Evolutionary conservation across 768 basidiomycete species (phyloP).

Genomic region (Amanita muscaria): DNA sequence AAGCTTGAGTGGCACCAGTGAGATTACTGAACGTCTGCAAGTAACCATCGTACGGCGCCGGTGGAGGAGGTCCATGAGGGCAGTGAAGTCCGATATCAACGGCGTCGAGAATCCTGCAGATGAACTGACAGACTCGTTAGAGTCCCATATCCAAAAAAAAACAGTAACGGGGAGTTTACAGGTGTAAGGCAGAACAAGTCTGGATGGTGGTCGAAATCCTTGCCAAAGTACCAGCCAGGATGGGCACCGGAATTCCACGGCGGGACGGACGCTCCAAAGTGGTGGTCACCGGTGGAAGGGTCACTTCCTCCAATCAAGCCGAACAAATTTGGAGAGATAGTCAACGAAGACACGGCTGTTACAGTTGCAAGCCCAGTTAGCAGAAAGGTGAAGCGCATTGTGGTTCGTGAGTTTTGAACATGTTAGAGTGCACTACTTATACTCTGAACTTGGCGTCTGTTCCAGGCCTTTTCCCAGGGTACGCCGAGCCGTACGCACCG

Average conservation of each 20-base stretch:
- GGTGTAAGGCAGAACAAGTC: constrained; percentile 16
- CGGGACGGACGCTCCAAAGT: constrained; percentile 26
- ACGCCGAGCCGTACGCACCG: no score
- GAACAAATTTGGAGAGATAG: no score
- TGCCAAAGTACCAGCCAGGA: constrained; percentile 34
- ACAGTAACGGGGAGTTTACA: background rate
- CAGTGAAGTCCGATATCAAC: constrained; percentile 32
- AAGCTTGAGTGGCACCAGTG: constrained; percentile 33
- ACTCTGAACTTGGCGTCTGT: no score
- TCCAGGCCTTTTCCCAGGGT: no score
- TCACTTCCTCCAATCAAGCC: no score
- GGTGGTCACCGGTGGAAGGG: constrained; percentile 6
- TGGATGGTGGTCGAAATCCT: constrained; percentile 15
- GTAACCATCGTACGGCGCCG: constrained; percentile 24
- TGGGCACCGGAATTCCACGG: constrained; percentile 21
- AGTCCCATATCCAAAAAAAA: background rate
- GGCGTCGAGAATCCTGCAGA: constrained; percentile 29
- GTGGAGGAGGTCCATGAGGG: constrained; percentile 18
- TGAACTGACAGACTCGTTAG: constrained; percentile 17
- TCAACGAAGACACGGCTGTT: no score
- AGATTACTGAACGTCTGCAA: constrained; percentile 30
- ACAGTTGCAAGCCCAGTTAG: no score
- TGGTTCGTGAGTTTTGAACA: no score
- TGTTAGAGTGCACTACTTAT: no score
- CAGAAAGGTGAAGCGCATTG: no score